Evolutionary conservation across 1,139 yeast genomes (phyloP), one percentile per base, ranked within the genome.

Genomic region (Lodderomyces pseudojiufengensis): DNA sequence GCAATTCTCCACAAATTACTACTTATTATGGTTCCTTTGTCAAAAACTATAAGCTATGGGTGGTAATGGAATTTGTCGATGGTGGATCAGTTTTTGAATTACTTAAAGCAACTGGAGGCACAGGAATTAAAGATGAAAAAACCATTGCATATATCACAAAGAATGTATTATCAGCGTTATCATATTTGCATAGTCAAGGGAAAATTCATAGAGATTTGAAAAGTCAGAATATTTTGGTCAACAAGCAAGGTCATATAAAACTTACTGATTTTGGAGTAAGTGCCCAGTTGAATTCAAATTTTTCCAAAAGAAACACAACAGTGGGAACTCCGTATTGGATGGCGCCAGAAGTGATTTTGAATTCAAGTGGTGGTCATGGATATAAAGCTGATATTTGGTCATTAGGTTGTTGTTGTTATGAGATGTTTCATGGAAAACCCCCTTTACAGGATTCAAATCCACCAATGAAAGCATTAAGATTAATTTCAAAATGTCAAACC

Each of bases 281-380:
- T 1, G 85, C 90, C 13, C 96, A 83, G 60, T 73, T 81, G 37
- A 84, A 88, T 22, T 85, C 78, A 50, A 86, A 80, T 58, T 71
- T 84, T 57, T 85, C 83, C 34, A 75, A 80, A 39, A 56, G 95
- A 46, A 82, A 84, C 49, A 92, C 98, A 0, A 92, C 95, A 51
- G 98, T 92, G 7, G 98, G 99, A 0, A 92, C 98, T 0, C 98
- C 99, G 1, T 92, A 90, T 56, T 92, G 97, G 94, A 94, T 94
- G 98, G 95, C 97, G 0, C 98, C 98, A 0, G 99, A 94, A 52
- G 95, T 92, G 2, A 84, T 92, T 30, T 64, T 80, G 50, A 95
- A 87, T 54, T 83, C 84, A 37, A 57, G 61, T 30, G 73, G 72
- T 32, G 95, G 92, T 9, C 95, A 94, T 56, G 80, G 86, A 45